phyloP scores from a whole-genome alignment of 306 rosid species.

The Cicer cuneatum region DNA sequence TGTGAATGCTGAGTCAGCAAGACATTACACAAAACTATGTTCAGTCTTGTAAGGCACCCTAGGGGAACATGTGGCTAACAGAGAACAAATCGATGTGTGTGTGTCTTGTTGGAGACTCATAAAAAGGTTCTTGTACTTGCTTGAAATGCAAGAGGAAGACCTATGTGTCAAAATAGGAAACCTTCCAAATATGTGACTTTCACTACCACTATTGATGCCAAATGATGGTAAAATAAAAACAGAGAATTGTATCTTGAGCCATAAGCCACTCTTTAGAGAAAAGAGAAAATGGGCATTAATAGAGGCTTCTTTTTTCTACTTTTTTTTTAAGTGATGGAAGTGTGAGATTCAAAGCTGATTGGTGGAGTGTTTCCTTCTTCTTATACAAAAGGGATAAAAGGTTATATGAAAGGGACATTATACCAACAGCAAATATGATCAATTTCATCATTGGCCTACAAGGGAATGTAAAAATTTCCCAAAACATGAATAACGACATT shows the following conservation, averaged over 20 bases:
- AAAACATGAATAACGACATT: conserved; percentile 43
- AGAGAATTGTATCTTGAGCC: conserved; percentile 31
- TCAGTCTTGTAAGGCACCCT: conserved; percentile 82
- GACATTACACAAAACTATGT: conserved; percentile 7
- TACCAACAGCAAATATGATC: conserved; percentile 56
- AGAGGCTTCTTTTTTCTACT: conserved; percentile 36
- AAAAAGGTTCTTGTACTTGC: conserved; percentile 43
- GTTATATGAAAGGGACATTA: conserved; percentile 61
- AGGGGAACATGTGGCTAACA: conserved; percentile 53
- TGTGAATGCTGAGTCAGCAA: conserved; percentile 47
- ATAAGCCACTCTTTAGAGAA: conserved; percentile 35
- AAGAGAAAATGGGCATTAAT: conserved; percentile 22
- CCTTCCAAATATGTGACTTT: conserved; percentile 36
- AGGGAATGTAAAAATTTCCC: conserved; percentile 51
- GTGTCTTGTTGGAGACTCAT: conserved; percentile 44
- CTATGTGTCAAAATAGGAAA: conserved; percentile 46
- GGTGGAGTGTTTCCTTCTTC: conserved; percentile 70
- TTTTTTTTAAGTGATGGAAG: conserved; percentile 36
- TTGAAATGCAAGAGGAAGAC: conserved; percentile 55
- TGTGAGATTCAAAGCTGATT: conserved; percentile 59
- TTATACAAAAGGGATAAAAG: conserved; percentile 49
- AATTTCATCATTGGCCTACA: conserved; percentile 52
- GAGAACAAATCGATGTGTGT: conserved; percentile 45
- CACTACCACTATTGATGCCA: conserved; percentile 31
- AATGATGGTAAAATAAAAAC: conserved; percentile 25